Conservation (phyloP, 495 filamentous ascomycete genomes). For the Xanthoparmelia taractica region DNA sequence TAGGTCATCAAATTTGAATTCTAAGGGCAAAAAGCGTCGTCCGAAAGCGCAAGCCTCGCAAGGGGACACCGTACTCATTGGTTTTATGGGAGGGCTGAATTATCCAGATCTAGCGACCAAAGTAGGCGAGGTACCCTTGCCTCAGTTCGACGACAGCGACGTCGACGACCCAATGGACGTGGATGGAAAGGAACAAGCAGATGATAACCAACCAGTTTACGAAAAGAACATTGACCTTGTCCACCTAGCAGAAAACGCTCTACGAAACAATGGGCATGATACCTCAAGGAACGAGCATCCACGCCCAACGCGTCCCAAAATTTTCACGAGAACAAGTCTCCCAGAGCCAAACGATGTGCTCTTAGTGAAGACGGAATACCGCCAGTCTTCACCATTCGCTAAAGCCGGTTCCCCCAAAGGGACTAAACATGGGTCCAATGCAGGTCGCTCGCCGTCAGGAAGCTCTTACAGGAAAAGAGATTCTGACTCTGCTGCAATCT, state of each 20-base stretch:
- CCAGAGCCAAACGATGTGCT: slow-evolving; percentile 1
- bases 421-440: background rate
- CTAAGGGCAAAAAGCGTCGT: slow-evolving; percentile 32
- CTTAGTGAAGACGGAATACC: background rate
- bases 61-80: slow-evolving; percentile 44
- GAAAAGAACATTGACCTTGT: slow-evolving; percentile 2
- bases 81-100: slow-evolving; percentile 38
- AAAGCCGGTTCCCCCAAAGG: background rate
- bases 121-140: slow-evolving; percentile 27
- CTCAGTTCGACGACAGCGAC: slow-evolving; percentile 20
- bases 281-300: slow-evolving; percentile 9
- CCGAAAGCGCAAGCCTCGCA: slow-evolving; percentile 33
- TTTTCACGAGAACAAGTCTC: slow-evolving; percentile 9
- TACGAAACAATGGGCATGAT: slow-evolving; percentile 2
- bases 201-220: background rate
- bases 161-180: slow-evolving; percentile 19
- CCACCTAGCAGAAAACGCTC: slow-evolving; percentile 11
- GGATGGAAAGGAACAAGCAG: slow-evolving; percentile 2
- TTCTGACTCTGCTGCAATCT: slow-evolving; percentile 16
- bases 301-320: slow-evolving; percentile 14
- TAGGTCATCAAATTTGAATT: slow-evolving; percentile 17
- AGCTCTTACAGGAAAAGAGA: slow-evolving; percentile 10
- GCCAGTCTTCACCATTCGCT: slow-evolving; percentile 3
- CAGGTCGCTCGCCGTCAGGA: background rate
- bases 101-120: slow-evolving; percentile 38